Percentiles rank a stretch among this genome's conserved stretches.
phyloP scores from a whole-genome alignment of 1,139 yeast species.

The Lodderomyces orthopsilosis region DNA sequence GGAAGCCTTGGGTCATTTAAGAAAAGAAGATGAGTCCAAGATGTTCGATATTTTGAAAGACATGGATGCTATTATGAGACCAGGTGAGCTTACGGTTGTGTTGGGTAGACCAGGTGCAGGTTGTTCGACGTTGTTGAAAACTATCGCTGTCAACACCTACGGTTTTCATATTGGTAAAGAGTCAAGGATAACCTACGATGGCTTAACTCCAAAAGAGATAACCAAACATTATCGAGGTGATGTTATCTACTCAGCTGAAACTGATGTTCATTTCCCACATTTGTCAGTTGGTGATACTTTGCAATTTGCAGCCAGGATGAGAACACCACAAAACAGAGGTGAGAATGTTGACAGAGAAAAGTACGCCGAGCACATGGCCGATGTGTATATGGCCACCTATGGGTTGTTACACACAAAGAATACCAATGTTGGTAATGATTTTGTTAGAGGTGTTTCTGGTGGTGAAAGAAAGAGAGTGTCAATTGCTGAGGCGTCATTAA shows the following conservation, averaged over 20 bases:
- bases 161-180: conserved; percentile 33
- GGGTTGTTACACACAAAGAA: conserved; percentile 35
- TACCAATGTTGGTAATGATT: conserved; percentile 38
- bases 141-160: conserved; percentile 35
- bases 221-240: conserved; percentile 45
- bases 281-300: conserved; percentile 52
- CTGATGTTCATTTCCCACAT: conserved; percentile 53
- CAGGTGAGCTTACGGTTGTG: conserved; percentile 37
- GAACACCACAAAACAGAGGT: conserved; percentile 41
- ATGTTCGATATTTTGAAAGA: conserved; percentile 31
- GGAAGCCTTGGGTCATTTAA: conserved; percentile 41
- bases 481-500: conserved; percentile 41
- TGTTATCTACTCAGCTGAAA: conserved; percentile 50
- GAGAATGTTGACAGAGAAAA: conserved; percentile 30
- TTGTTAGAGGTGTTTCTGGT: conserved; percentile 39
- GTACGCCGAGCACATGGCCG: conserved; percentile 42
- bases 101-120: conserved; percentile 40
- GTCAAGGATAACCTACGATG: conserved; percentile 43
- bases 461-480: conserved; percentile 47
- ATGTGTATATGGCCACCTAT: conserved; percentile 41
- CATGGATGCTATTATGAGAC: conserved; percentile 33
- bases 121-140: conserved; percentile 33
- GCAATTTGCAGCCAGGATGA: conserved; percentile 40
- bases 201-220: conserved; percentile 48
- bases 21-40: conserved; percentile 23